Evolutionary conservation across 2,329 filamentous ascomycete species (phyloP), one percentile per base, ranked within the genome.

Genomic region (Ceratocystis diversiconidia): DNA sequence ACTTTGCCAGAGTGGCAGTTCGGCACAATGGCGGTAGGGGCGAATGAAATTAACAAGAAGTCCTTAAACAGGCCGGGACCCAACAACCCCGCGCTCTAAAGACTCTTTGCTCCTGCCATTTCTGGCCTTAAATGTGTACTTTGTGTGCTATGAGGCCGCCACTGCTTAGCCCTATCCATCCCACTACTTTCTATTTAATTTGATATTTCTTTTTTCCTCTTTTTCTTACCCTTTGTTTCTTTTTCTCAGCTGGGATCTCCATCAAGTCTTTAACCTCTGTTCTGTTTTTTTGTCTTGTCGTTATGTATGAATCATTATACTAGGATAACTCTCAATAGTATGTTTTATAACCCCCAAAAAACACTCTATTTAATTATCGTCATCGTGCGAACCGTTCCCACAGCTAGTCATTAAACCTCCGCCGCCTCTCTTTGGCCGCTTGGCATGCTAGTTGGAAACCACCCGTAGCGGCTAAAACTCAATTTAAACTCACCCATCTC

Each of bases 1-100:
- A 80, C 82, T 0, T 84, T 92, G 5, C 90, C 90, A 0, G 83
- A 82, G 71, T 95, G 90, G 90, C 82, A 85, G 73, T 85, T 85
- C 72, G 83, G 83, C 0, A 73, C 72, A 65, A 68, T 78, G 65
- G 74, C 74, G 17, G 75, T 75, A 5, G 72, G 30, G 1, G 46
- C 62, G 7, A 62, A 59, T 70, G 3, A 71, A 73, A 36, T 69
- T 72, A 69, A 69, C 63, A 57, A 59, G 55, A 70, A 68, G 62
- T 25, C 12, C 15, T 44, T 28, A 6, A 48, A 44, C 17, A 44
- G 15, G 43, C 19, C 22, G 25, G 17, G 25, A 32, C 28, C 12
- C 25, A 28, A 28, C 8, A 48, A 7, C 5, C 44, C 60, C 44
- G 12, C 19, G 60, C 17, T 7, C 43, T 15, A 0, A 25, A 46